phyloP scores from a whole-genome alignment of 306 rosid species.

The Lagenaria siceraria region DNA sequence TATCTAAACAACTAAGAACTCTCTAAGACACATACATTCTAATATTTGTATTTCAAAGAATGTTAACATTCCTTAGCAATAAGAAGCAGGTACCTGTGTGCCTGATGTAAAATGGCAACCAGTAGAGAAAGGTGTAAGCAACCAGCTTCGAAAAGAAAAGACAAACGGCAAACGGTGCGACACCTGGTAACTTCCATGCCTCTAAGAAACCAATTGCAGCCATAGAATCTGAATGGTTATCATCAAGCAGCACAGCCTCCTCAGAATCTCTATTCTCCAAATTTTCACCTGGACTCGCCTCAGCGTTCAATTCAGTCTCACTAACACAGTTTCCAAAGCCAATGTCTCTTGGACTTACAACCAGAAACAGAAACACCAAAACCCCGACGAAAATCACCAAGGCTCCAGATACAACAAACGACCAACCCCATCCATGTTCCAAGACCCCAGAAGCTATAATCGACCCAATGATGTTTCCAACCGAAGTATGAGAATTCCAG shows the following conservation, averaged over 20 bases:
- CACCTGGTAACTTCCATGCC: conserved; percentile 90
- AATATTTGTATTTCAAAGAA: background rate
- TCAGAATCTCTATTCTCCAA: conserved; percentile 42
- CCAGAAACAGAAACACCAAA: conserved; percentile 67
- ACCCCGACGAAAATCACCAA: conserved; percentile 51
- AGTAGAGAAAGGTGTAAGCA: conserved; percentile 78
- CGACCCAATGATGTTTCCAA: conserved; percentile 77
- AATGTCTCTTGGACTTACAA: conserved; percentile 49
- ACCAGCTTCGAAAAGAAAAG: conserved; percentile 95
- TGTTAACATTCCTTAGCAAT: background rate
- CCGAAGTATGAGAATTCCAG: conserved; percentile 88
- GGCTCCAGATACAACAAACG: conserved; percentile 72
- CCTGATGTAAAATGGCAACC: conserved; percentile 87
- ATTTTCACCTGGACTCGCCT: background rate
- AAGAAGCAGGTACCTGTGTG: conserved; percentile 38
- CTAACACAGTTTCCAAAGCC: conserved; percentile 41
- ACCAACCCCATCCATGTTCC: conserved; percentile 98
- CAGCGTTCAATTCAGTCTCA: conserved; percentile 35
- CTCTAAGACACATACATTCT: background rate
- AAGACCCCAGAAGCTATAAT: conserved; percentile 62
- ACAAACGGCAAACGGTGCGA: conserved; percentile 69
- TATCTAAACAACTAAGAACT: background rate
- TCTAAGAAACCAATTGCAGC: conserved; percentile 86
- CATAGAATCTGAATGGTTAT: conserved; percentile 24
- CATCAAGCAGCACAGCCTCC: conserved; percentile 43